Conservation (phyloP, 1,284 basidiomycete species). For the Meripilus lineatus region DNA sequence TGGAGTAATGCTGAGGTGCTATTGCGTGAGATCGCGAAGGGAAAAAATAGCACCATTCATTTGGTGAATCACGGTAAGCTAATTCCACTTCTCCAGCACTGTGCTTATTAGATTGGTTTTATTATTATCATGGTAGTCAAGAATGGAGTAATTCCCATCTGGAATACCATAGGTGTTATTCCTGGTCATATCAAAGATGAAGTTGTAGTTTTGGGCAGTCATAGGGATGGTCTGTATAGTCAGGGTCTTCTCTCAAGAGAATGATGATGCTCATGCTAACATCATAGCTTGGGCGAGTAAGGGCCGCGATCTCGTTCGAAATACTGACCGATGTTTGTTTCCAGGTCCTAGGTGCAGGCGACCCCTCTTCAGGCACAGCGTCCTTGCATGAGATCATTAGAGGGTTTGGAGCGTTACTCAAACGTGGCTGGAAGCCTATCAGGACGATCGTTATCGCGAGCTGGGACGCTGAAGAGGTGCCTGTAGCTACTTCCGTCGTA, state of each 20-base stretch:
- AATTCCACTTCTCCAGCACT: not conserved
- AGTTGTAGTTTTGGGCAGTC: constrained; percentile 82
- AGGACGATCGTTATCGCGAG: constrained; percentile 86
- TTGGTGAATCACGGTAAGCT: constrained; percentile 24
- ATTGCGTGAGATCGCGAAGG: constrained; percentile 49
- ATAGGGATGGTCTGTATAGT: constrained; percentile 76
- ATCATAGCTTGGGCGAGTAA: not conserved
- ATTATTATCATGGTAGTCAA: constrained; percentile 44
- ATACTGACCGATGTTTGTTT: not conserved
- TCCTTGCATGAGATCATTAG: constrained; percentile 81
- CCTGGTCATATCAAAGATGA: constrained; percentile 87
- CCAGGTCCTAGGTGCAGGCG: constrained; percentile 60
- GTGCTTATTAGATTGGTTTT: constrained; percentile 12
- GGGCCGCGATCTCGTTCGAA: not conserved
- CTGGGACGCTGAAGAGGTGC: constrained; percentile 91
- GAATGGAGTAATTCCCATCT: constrained; percentile 75
- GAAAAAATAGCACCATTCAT: constrained; percentile 41
- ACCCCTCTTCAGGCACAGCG: constrained; percentile 87
- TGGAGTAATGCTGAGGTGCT: constrained; percentile 67
- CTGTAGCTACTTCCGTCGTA: constrained; percentile 12
- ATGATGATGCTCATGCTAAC: not conserved
- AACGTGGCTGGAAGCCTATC: constrained; percentile 83
- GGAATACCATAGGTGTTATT: constrained; percentile 88
- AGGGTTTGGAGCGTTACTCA: constrained; percentile 73
- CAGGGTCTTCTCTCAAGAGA: no score